These are phyloP conservation scores for Ulota crispa DNA, from an alignment of 225 moss, liverwort and hornwort species.

Conservation along the genomic window DNA sequence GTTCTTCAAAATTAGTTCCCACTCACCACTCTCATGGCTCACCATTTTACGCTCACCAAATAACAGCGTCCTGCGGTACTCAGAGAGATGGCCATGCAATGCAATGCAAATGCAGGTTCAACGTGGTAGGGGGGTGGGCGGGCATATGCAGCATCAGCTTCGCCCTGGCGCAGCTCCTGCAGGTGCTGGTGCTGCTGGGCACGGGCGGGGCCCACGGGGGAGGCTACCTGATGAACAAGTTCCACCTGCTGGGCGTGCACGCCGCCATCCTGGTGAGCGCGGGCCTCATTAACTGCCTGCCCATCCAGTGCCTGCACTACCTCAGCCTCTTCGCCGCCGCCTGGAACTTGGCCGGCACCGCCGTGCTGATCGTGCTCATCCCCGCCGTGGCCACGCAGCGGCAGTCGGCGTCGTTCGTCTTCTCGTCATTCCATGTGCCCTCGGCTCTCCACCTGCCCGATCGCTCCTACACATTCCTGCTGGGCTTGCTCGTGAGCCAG, in stretches of 20 bases:
- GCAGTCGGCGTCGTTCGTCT: conserved; percentile 44
- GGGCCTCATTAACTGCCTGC: conserved; percentile 56
- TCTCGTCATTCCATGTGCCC: conserved; percentile 63
- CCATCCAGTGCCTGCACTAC: conserved; percentile 45
- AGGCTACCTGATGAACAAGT: conserved; percentile 52
- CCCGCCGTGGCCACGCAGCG: conserved; percentile 55
- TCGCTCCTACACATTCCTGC: conserved; percentile 49
- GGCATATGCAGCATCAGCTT: conserved; percentile 59
- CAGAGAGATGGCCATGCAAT: no score
- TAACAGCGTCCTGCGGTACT: no score
- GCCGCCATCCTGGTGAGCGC: conserved; percentile 24
- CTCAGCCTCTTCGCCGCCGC: conserved; percentile 44
- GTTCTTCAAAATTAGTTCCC: no score
- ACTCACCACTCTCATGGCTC: no score
- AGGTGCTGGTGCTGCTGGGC: conserved; percentile 53
- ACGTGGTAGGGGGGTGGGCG: conserved; percentile 62
- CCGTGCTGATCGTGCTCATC: conserved; percentile 38
- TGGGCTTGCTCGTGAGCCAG: conserved; percentile 73
- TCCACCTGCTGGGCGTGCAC: conserved; percentile 35
- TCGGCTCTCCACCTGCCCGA: conserved; percentile 44
- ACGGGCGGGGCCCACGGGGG: conserved; percentile 64
- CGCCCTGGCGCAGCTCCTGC: conserved; percentile 46
- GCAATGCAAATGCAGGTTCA: conserved; percentile 52
- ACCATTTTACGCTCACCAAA: no score
- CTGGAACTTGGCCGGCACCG: conserved; percentile 59